A percentile compares a stretch with the other conserved stretches of the same genome.
phyloP scores from a whole-genome alignment of 441 rosid species.

The Gossypium trilobum region DNA sequence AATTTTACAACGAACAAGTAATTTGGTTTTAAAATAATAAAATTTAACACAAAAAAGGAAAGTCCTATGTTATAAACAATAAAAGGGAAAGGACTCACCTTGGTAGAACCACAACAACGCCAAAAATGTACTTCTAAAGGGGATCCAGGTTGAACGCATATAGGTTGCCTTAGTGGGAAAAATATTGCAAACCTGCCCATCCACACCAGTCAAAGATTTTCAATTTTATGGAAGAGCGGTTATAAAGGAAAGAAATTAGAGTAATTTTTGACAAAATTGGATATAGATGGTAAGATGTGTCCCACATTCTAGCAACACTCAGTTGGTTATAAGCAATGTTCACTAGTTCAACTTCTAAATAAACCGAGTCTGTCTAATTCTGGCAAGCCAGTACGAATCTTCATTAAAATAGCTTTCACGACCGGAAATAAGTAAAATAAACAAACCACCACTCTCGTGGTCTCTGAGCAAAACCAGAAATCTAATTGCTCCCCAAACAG shows the following conservation, averaged over 20 bases:
- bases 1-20: neutral
- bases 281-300: neutral
- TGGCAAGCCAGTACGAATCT: neutral
- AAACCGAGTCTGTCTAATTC: neutral
- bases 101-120: slow-evolving; percentile 73
- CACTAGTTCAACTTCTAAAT: neutral
- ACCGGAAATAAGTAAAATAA: neutral
- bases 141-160: slow-evolving; percentile 45
- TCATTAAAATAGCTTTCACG: neutral
- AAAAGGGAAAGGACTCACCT: slow-evolving; percentile 37
- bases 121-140: slow-evolving; percentile 79
- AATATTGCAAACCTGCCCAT: slow-evolving; percentile 61
- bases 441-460: neutral
- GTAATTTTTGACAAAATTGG: neutral
- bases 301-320: neutral
- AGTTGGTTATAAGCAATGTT: neutral
- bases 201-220: neutral
- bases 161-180: slow-evolving; percentile 77
- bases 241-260: neutral
- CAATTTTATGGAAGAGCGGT: neutral
- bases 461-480: neutral
- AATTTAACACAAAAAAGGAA: neutral
- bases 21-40: neutral
- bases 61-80: neutral
- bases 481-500: neutral